Evolutionary conservation across 106 monocot genomes (phyloP).

Genomic region (Allium sativum): DNA sequence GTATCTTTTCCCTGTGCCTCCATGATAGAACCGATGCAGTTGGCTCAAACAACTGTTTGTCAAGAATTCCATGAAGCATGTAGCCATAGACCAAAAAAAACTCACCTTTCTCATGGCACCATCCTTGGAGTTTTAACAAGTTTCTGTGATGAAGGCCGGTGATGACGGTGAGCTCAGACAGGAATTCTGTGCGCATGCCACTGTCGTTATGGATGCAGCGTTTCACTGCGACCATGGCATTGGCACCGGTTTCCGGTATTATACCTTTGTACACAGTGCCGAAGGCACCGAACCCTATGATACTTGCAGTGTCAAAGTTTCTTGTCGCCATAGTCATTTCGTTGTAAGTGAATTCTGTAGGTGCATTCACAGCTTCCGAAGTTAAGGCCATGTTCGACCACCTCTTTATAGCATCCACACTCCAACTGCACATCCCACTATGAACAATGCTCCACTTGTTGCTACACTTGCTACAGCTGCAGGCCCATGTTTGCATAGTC

Average conservation of each 20-base stretch:
- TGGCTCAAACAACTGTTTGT: constrained; percentile 64
- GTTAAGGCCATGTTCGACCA: constrained; percentile 22
- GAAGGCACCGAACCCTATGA: constrained; percentile 91
- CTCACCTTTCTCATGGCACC: constrained; percentile 92
- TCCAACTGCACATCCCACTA: constrained; percentile 39
- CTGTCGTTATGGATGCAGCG: constrained; percentile 49
- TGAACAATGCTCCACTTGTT: constrained; percentile 63
- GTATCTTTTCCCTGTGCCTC: constrained; percentile 63
- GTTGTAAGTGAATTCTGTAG: constrained; percentile 72
- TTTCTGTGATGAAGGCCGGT: constrained; percentile 92
- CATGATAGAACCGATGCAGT: constrained; percentile 28
- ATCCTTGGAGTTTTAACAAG: constrained; percentile 69
- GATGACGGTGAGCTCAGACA: constrained; percentile 93
- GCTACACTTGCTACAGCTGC: constrained; percentile 77
- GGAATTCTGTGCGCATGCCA: constrained; percentile 52
- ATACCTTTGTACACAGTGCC: constrained; percentile 97
- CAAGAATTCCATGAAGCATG: constrained; percentile 92
- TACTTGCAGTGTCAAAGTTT: constrained; percentile 44
- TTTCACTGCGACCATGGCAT: constrained; percentile 81
- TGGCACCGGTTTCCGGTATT: constrained; percentile 64
- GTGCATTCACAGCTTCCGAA: constrained; percentile 44
- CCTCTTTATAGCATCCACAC: constrained; percentile 28
- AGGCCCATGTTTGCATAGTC: constrained; percentile 47
- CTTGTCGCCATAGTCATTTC: constrained; percentile 63
- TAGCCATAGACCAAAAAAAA: constrained; percentile 89